These are phyloP conservation scores for Eimeria praecox DNA, from an alignment of 169 alveolate genomes.

Conservation along the genomic window DNA sequence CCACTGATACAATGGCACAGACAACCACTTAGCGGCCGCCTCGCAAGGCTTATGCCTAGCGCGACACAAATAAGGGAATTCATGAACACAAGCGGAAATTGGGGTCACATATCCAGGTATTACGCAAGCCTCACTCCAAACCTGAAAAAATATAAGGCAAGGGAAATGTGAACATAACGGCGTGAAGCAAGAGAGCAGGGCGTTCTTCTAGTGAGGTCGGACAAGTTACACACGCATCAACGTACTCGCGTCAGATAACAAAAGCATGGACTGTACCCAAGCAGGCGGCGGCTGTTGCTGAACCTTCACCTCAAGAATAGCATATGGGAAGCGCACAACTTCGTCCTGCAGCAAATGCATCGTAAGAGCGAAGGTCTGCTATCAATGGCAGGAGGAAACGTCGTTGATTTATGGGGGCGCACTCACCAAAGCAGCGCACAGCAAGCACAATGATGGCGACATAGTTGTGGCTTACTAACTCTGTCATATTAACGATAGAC, in stretches of 20 bases:
- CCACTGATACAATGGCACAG: neutral
- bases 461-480: neutral
- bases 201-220: neutral
- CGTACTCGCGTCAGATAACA: constrained; percentile 67
- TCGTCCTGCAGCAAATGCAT: constrained; percentile 75
- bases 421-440: neutral
- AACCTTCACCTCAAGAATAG: constrained; percentile 86
- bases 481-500: neutral
- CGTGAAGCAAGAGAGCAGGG: neutral
- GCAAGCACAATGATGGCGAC: neutral
- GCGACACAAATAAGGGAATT: neutral
- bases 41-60: neutral
- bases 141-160: neutral
- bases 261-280: constrained; percentile 86
- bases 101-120: neutral
- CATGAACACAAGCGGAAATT: neutral
- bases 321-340: constrained; percentile 85
- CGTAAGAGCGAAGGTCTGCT: neutral
- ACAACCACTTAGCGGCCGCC: neutral
- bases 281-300: constrained; percentile 84
- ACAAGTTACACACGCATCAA: neutral
- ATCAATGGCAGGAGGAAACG: neutral
- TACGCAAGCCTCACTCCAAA: neutral
- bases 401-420: neutral
- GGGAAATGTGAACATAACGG: neutral